Conservation (phyloP, 768 basidiomycete genomes). For the Leucosporidium creatinivorum region DNA sequence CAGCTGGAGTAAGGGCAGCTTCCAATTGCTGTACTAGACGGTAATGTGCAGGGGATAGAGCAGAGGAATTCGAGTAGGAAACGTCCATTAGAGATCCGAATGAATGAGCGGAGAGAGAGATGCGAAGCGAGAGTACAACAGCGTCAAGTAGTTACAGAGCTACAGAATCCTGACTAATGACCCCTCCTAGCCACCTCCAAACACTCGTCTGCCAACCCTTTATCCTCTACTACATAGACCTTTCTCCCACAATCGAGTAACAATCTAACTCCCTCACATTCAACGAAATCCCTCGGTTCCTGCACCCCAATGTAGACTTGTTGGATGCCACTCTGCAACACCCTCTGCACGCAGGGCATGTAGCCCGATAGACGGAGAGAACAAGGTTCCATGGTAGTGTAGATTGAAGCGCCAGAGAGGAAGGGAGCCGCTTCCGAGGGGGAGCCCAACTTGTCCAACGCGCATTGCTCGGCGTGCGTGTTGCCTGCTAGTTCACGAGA, state of each 20-base stretch:
- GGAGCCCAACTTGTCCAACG: conserved; percentile 59
- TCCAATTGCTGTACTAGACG: too few relatives aligned
- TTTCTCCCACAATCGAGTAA: conserved; percentile 64
- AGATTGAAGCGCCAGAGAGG: conserved; percentile 61
- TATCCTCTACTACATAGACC: conserved; percentile 58
- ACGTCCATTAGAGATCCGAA: too few relatives aligned
- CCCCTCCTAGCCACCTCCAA: conserved; percentile 66
- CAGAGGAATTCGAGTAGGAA: too few relatives aligned
- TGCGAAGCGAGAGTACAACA: too few relatives aligned
- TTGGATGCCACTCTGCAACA: conserved; percentile 60
- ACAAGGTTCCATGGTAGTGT: conserved; percentile 96
- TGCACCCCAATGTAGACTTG: conserved; percentile 80
- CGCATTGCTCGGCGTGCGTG: conserved; percentile 95
- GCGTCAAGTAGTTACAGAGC: too few relatives aligned
- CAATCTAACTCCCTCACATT: conserved; percentile 75
- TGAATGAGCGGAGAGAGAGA: too few relatives aligned
- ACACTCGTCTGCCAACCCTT: conserved; percentile 66
- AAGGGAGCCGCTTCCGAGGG: conserved; percentile 39
- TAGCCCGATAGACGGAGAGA: conserved; percentile 81
- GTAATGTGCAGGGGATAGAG: too few relatives aligned
- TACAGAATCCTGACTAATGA: conserved; percentile 1
- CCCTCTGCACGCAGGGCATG: conserved; percentile 72
- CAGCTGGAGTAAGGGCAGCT: too few relatives aligned
- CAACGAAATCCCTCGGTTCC: conserved; percentile 90
- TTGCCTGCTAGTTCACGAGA: conserved; percentile 88